A percentile compares a stretch with the other conserved stretches of the same genome.
Evolutionary conservation across 768 basidiomycete species (phyloP).

Genomic region (Tubosaeta sp.): DNA sequence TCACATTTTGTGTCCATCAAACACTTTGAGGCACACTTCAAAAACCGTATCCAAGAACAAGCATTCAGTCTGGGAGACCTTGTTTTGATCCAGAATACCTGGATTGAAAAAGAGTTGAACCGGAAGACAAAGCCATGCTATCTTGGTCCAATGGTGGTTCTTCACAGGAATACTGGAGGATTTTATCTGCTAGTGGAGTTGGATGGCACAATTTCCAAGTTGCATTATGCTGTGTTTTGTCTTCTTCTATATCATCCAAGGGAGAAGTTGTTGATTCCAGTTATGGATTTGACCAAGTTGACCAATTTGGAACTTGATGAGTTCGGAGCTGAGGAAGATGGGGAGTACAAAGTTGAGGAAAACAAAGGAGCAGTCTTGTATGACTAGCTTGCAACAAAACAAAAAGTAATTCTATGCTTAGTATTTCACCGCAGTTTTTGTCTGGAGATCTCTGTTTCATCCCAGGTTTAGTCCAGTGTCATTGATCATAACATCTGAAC

Average conservation of each 20-base stretch:
- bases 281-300: neutral
- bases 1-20: neutral
- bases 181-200: slow-evolving; percentile 27
- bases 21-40: neutral
- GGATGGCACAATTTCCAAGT: slow-evolving; percentile 16
- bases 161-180: slow-evolving; percentile 16
- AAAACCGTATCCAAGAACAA: neutral
- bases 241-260: slow-evolving; percentile 18
- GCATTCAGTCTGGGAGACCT: neutral
- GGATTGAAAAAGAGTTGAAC: slow-evolving; percentile 13
- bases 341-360: neutral
- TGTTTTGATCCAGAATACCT: neutral
- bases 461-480: neutral
- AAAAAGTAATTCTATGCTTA: neutral
- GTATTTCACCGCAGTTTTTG: neutral
- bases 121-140: slow-evolving; percentile 23
- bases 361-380: neutral
- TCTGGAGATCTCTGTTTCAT: neutral
- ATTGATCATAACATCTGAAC: neutral
- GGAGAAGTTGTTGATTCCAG: neutral
- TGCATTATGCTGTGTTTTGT: slow-evolving; percentile 16
- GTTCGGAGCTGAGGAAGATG: neutral
- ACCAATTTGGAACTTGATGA: neutral
- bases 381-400: neutral
- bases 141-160: slow-evolving; percentile 24